Base-by-base conservation (phyloP, 148 eudicot genomes). In the Fagopyrum homotropicum region DNA sequence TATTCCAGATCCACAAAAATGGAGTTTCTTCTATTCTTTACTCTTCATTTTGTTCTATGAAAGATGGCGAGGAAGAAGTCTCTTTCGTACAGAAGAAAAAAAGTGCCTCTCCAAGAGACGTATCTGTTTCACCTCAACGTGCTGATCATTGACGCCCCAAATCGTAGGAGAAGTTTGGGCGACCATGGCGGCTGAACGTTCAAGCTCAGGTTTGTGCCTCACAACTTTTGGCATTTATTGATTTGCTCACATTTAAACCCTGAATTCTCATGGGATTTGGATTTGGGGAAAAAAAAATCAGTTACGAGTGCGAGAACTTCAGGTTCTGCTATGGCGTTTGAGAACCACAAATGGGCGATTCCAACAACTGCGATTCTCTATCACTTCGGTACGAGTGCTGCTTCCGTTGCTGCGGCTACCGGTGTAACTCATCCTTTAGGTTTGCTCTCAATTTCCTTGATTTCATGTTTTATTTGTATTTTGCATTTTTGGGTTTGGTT, bases 381-480 rank as follows among this genome's bases (percentile, higher is more conserved):
- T 77, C 98, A 91, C 66, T 93, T 93, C 75, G 94, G 92, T 51
- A 89, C 97, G 1, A 91, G 94, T 81, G 94, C 89, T 46, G 47
- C 82, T 77, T 82, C 98, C 35, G 98, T 93, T 78, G 94, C 94
- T n/a, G 72, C 84, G 4, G 98, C 98, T 15, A 93, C 98, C 44
- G 82, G 83, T 45, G 73, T 89, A 72, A 93, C 98, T 71, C 98
- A 93, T 79, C 98, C 98, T 77, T 77, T 93, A 91, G 98, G 98
- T 80, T 75, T 40, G 46, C 22, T 35, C 45, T 15, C 47, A 43
- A 66, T 12, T 66, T 40, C 47, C 45, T 64, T 40, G 9, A 1
- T 43, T 66, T 66, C 8, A 64, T 30, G 69, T 8, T 11, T 12
- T 30, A 7, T 66, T 12, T 15, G 19, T 29, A 8, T 5, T 63